Conservation (phyloP, 1,284 basidiomycete genomes). For the Polyporus tsugae region DNA sequence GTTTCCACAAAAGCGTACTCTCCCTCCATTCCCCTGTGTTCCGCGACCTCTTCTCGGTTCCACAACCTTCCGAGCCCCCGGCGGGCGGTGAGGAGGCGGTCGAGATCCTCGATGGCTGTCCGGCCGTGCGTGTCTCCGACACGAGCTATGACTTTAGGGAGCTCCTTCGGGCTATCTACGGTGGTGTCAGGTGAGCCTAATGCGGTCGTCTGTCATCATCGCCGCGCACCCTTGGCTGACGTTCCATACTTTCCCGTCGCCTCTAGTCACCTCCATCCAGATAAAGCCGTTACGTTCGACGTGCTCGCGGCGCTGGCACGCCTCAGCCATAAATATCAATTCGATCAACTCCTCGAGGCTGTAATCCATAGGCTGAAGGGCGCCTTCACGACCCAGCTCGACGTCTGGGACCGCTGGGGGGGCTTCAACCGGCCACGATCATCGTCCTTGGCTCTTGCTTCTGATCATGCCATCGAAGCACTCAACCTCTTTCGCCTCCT, state of each 20-base stretch:
- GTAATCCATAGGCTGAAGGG: not conserved
- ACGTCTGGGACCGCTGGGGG: not conserved
- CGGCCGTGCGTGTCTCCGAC: conserved; percentile 20
- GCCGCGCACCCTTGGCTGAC: not conserved
- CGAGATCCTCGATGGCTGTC: conserved; percentile 14
- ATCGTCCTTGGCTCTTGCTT: too few species aligned
- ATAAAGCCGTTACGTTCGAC: not conserved
- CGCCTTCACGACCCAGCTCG: not conserved
- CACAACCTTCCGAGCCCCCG: not conserved
- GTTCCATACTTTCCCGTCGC: not conserved
- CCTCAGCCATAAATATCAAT: conserved; percentile 17
- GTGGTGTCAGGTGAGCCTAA: conserved; percentile 3
- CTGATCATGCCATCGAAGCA: conserved; percentile 13
- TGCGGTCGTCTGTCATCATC: too few species aligned
- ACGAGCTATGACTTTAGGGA: conserved; percentile 21
- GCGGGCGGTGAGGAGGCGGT: not conserved
- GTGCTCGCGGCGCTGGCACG: conserved; percentile 3
- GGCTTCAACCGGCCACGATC: not conserved
- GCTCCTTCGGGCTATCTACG: conserved; percentile 16
- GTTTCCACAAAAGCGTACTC: conserved; percentile 1
- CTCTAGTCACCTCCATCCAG: not conserved
- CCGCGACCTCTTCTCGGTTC: conserved; percentile 8
- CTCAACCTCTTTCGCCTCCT: conserved; percentile 15
- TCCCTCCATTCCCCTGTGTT: conserved; percentile 3
- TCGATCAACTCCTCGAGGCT: conserved; percentile 1